These are phyloP conservation scores for Ceratobasidium sp. DNA, from an alignment of 1,284 basidiomycete genomes.

Conservation along the genomic window DNA sequence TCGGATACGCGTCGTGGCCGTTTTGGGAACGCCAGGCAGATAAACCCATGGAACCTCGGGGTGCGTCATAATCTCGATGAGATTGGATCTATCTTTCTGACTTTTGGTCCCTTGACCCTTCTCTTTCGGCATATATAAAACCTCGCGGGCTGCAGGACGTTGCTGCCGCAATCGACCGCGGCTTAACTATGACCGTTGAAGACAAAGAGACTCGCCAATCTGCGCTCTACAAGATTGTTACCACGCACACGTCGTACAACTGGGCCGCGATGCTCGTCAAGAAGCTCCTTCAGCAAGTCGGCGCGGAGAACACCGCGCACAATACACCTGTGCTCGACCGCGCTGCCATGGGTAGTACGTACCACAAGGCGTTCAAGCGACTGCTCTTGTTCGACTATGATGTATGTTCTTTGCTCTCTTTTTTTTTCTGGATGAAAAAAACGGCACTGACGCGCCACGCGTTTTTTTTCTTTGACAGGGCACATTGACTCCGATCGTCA, in stretches of 20 bases:
- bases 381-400: conserved; percentile 98
- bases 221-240: conserved; percentile 83
- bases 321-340: conserved; percentile 87
- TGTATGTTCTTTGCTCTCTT: conserved; percentile 59
- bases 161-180: conserved; percentile 92
- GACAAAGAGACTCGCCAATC: conserved; percentile 85
- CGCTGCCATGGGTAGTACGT: conserved; percentile 69
- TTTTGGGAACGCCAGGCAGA: conserved; percentile 50
- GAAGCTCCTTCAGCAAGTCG: conserved; percentile 86
- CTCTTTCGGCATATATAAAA: neutral
- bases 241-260: conserved; percentile 94
- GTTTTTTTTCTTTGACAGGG: conserved; percentile 64
- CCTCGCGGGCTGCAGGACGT: conserved; percentile 68
- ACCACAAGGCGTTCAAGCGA: conserved; percentile 80
- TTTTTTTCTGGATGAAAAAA: neutral
- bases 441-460: conserved; percentile 29
- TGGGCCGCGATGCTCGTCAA: conserved; percentile 94
- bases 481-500: conserved; percentile 96
- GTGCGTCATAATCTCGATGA: conserved; percentile 59
- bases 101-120: conserved; percentile 19
- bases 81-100: conserved; percentile 17
- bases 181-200: conserved; percentile 79
- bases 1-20: conserved; percentile 51
- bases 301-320: conserved; percentile 82
- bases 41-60: conserved; percentile 90